These are phyloP conservation scores for Calonectria honghensis DNA, from an alignment of 2,329 filamentous ascomycete genomes.

Conservation along the genomic window DNA sequence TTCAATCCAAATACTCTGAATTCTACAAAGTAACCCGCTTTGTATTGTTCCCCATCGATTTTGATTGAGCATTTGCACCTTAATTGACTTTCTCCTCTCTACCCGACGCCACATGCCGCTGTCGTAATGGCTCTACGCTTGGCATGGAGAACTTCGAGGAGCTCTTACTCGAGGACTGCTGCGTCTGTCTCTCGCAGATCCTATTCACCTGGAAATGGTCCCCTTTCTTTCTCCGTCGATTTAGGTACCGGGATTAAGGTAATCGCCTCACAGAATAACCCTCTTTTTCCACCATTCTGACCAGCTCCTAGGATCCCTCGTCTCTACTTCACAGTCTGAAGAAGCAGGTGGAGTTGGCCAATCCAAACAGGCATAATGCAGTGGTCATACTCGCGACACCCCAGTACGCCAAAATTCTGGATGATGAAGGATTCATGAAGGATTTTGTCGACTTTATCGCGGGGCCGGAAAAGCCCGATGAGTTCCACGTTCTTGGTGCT, in stretches of 20 bases:
- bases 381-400: constrained; percentile 71
- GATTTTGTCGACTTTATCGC: constrained; percentile 68
- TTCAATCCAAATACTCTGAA: not conserved
- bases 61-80: not conserved
- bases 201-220: constrained; percentile 45
- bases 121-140: constrained; percentile 52
- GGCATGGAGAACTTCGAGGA: constrained; percentile 46
- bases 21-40: too few relatives aligned
- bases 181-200: constrained; percentile 46
- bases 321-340: constrained; percentile 46
- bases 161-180: constrained; percentile 43
- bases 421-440: constrained; percentile 65
- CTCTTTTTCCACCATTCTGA: constrained; percentile 35
- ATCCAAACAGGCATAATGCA: constrained; percentile 60
- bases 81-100: not conserved
- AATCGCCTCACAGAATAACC: not conserved
- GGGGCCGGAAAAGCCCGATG: constrained; percentile 61
- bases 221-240: constrained; percentile 50
- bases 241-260: constrained; percentile 45
- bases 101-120: not conserved
- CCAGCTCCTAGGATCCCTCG: constrained; percentile 43
- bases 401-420: constrained; percentile 68
- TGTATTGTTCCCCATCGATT: not conserved
- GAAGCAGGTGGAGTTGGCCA: constrained; percentile 53
- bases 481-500: constrained; percentile 71